phyloP scores from a whole-genome alignment of 2,329 filamentous ascomycete genomes.

The Dactylellina leptospora region DNA sequence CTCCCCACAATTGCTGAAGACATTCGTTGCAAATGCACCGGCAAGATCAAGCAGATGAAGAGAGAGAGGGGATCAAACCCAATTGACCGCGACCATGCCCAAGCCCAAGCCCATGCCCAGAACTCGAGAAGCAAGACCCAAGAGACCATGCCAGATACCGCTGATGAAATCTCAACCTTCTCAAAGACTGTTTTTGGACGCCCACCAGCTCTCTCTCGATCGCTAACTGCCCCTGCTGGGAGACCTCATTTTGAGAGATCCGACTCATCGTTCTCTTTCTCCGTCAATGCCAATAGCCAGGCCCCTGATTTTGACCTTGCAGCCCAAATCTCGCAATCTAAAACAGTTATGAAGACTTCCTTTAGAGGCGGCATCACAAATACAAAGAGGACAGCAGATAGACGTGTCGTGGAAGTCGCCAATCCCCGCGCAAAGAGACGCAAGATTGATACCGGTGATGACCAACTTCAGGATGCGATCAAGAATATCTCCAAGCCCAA shows the following conservation, averaged over 20 bases:
- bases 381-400: conserved; percentile 44
- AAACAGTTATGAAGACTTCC: conserved; percentile 42
- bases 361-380: conserved; percentile 51
- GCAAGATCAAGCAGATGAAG: conserved; percentile 60
- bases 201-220: conserved; percentile 29
- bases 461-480: conserved; percentile 77
- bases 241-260: conserved; percentile 29
- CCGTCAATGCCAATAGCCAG: conserved; percentile 30
- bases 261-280: conserved; percentile 38
- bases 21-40: conserved; percentile 40
- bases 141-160: conserved; percentile 5
- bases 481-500: conserved; percentile 78
- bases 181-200: conserved; percentile 22
- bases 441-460: conserved; percentile 68
- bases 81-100: conserved; percentile 55
- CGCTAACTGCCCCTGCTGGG: conserved; percentile 25
- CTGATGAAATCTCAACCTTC: conserved; percentile 12
- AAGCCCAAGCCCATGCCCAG: background rate
- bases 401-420: conserved; percentile 42
- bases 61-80: no score
- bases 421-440: conserved; percentile 46
- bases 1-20: conserved; percentile 74
- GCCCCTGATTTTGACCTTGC: conserved; percentile 30
- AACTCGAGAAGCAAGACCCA: conserved; percentile 25
- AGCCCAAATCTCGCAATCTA: conserved; percentile 44